Conservation (phyloP, 768 basidiomycete genomes). For the Leucogyrophana mollusca region DNA sequence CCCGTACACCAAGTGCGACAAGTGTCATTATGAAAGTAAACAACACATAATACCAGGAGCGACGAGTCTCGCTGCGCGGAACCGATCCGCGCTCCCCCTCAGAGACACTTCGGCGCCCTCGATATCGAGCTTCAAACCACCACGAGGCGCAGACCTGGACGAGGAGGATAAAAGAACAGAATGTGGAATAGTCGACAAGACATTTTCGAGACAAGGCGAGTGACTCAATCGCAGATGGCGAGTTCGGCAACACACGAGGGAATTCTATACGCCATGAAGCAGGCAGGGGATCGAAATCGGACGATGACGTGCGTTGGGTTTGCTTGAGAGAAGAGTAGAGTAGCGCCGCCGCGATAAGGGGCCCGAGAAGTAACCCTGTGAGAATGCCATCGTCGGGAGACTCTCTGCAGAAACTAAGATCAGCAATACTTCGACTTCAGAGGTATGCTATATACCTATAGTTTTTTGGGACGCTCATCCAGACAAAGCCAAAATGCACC, state of each 20-base stretch:
- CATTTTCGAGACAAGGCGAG: slow-evolving; percentile 70
- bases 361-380: slow-evolving; percentile 81
- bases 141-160: slow-evolving; percentile 79
- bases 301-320: slow-evolving; percentile 22
- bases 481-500: slow-evolving; percentile 67
- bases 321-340: slow-evolving; percentile 51
- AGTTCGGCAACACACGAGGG: slow-evolving; percentile 53
- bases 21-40: slow-evolving; percentile 59
- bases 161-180: slow-evolving; percentile 78
- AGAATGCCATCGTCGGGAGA: slow-evolving; percentile 83
- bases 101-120: slow-evolving; percentile 38
- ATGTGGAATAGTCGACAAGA: slow-evolving; percentile 74
- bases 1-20: slow-evolving; percentile 47
- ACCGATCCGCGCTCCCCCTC: slow-evolving; percentile 77
- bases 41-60: slow-evolving; percentile 61
- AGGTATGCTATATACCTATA: slow-evolving; percentile 53
- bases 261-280: slow-evolving; percentile 77
- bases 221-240: slow-evolving; percentile 47
- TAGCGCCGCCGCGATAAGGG: slow-evolving; percentile 72
- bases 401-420: slow-evolving; percentile 45
- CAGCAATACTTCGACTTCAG: slow-evolving; percentile 4
- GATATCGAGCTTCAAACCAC: slow-evolving; percentile 61
- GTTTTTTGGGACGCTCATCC: slow-evolving; percentile 91
- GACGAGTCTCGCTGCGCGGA: slow-evolving; percentile 66
- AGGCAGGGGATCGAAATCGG: slow-evolving; percentile 39